A percentile compares a stretch with the other conserved stretches of the same genome.
These are phyloP conservation scores for Ophiostoma fasciatum DNA, from an alignment of 2,329 filamentous ascomycete species.

Conservation along the genomic window DNA sequence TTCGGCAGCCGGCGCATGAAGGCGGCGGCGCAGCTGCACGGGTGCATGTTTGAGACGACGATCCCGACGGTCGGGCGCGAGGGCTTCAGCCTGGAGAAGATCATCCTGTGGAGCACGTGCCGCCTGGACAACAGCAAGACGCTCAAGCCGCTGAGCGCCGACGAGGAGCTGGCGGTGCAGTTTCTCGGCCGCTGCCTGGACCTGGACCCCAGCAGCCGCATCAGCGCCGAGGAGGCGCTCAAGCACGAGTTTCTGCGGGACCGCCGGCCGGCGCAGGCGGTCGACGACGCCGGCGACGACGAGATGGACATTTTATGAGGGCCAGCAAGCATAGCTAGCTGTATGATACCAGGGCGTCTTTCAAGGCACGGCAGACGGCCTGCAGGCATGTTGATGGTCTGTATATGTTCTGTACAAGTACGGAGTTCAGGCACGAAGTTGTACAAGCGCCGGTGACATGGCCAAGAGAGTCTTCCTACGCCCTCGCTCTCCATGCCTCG, in stretches of 20 bases:
- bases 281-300: slow-evolving; percentile 29
- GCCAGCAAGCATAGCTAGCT: too few species aligned
- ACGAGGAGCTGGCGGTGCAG: slow-evolving; percentile 58
- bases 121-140: slow-evolving; percentile 36
- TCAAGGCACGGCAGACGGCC: too few species aligned
- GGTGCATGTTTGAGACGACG: slow-evolving; percentile 80
- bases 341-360: too few species aligned
- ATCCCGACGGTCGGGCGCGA: slow-evolving; percentile 79
- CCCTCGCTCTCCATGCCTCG: too few species aligned
- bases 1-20: slow-evolving; percentile 82
- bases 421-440: too few species aligned
- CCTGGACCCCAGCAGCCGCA: slow-evolving; percentile 56
- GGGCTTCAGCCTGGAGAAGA: slow-evolving; percentile 82
- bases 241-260: slow-evolving; percentile 52
- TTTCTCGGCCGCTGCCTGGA: slow-evolving; percentile 64
- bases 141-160: slow-evolving; percentile 33
- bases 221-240: slow-evolving; percentile 61
- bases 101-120: slow-evolving; percentile 88
- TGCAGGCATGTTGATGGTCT: slow-evolving; percentile 37
- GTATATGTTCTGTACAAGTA: too few species aligned
- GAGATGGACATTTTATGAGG: slow-evolving; percentile 36
- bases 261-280: slow-evolving; percentile 9
- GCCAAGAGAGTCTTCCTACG: too few species aligned
- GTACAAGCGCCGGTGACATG: too few species aligned
- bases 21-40: slow-evolving; percentile 66